Conservation (phyloP, 257 asterid genomes). For the Lycium ferocissimum region DNA sequence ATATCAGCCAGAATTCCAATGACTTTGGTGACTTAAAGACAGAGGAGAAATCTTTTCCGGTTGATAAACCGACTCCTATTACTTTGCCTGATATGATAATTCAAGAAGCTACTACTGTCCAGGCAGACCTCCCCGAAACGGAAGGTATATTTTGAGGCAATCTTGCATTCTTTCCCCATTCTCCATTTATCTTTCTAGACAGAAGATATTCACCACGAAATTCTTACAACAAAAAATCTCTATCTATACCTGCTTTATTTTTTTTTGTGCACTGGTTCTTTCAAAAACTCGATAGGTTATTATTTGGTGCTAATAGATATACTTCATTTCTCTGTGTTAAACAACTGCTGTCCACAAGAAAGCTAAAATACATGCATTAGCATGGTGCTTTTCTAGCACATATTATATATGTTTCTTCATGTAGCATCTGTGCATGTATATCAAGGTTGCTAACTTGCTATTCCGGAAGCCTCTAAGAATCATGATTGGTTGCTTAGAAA, state of each 20-base stretch:
- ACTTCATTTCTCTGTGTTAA: neutral
- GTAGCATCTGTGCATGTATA: neutral
- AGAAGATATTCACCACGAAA: neutral
- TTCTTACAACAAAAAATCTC: neutral
- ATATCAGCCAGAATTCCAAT: constrained; percentile 39
- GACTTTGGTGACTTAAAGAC: constrained; percentile 39
- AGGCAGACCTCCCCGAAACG: constrained; percentile 11
- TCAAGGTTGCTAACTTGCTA: too few species aligned
- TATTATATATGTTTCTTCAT: neutral
- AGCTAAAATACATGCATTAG: neutral
- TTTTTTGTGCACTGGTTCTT: neutral
- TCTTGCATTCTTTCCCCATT: neutral
- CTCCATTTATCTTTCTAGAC: neutral
- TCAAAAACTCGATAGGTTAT: neutral
- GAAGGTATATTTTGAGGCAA: constrained; percentile 38
- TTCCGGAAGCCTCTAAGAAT: neutral
- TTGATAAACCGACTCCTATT: constrained; percentile 36
- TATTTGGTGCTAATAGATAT: neutral
- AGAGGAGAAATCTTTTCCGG: constrained; percentile 35
- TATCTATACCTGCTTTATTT: neutral
- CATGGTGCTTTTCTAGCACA: neutral
- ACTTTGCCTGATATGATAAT: constrained; percentile 35
- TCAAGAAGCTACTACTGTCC: constrained; percentile 42
- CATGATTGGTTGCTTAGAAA: neutral
- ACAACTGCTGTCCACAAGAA: neutral